phyloP scores from a whole-genome alignment of 2,329 filamentous ascomycete genomes.

The Fusarium sp. region DNA sequence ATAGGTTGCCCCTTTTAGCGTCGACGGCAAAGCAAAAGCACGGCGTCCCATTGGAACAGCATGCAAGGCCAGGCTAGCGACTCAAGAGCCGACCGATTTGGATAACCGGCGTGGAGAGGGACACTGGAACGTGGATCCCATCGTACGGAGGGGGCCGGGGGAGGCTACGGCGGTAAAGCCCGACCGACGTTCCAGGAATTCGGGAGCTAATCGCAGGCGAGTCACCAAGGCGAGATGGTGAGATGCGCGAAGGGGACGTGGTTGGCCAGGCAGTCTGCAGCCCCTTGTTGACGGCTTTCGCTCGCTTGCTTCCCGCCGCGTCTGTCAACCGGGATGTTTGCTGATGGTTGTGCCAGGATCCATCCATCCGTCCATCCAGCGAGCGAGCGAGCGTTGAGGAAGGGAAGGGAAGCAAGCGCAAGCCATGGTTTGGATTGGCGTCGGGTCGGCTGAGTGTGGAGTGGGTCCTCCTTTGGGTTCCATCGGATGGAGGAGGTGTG shows the following conservation, averaged over 20 bases:
- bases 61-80: constrained; percentile 15
- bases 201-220: constrained; percentile 45
- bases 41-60: constrained; percentile 32
- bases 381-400: constrained; percentile 10
- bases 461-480: not conserved
- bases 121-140: constrained; percentile 31
- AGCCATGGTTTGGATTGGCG: constrained; percentile 28
- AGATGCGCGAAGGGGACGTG: constrained; percentile 39
- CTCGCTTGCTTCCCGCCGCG: constrained; percentile 45
- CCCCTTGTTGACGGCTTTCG: constrained; percentile 40
- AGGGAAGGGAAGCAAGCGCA: not conserved
- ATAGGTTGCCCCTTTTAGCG: constrained; percentile 26
- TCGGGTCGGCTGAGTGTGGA: constrained; percentile 20
- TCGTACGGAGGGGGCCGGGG: constrained; percentile 13
- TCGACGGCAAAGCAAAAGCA: constrained; percentile 1
- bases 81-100: constrained; percentile 38
- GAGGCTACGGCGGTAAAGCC: constrained; percentile 32
- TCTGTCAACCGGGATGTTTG: constrained; percentile 42
- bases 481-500: not conserved
- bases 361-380: not conserved
- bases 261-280: constrained; percentile 33
- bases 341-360: constrained; percentile 11
- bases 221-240: constrained; percentile 42
- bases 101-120: constrained; percentile 38
- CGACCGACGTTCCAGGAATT: constrained; percentile 38